Evolutionary conservation across 352 stramenopile genomes (phyloP), one percentile per base, ranked within the genome.

Genomic region (Phytophthora foliorum): DNA sequence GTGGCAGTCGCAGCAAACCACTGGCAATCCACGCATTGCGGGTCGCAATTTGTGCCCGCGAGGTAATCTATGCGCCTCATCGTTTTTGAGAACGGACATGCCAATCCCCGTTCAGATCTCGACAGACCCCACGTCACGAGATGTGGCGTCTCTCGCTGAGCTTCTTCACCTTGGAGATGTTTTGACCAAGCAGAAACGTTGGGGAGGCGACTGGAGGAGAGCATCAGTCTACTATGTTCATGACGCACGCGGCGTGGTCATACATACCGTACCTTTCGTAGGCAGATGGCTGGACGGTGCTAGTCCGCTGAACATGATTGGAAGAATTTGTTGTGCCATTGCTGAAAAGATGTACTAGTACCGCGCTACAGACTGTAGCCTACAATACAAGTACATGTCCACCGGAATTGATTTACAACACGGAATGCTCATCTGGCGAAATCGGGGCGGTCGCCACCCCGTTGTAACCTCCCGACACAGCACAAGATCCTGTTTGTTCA

Each of bases 401-500:
- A 63, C 51, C 61, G 61, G 60, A 63, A 68, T 57, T 50, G 61
- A 51, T 68, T 63, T 68, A 63, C 60, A 68, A 57, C 51, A 63
- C 53, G 51, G 52, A 53, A 67, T 63, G 61, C 61, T 69, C 38
- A 69, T 53, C 53, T 69, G 61, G 53, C 56, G 52, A 69, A 69
- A 69, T 67, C 31, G 59, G 27, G 46, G 13, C 19, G 31, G 24
- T 63, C 41, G 52, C 14, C 32, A 63, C 61, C 41, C 52, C 51
- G 61, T 69, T 62, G 31, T 19, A 53, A 34, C 42, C 36, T 44
- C 42, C 21, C 29, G 39, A 57, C 34, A 67, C 39, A 53, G 59
- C 59, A 29, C 39, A 49, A 61, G 49, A 50, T 48, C n/a, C n/a
- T n/a, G 32, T 31, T 38, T 42, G 13, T 7, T 34, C 50, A 45